Percentiles rank a stretch among this genome's conserved stretches.
Evolutionary conservation across 345 rosid genomes (phyloP).

Genomic region (Diplotaxis tenuifolia): DNA sequence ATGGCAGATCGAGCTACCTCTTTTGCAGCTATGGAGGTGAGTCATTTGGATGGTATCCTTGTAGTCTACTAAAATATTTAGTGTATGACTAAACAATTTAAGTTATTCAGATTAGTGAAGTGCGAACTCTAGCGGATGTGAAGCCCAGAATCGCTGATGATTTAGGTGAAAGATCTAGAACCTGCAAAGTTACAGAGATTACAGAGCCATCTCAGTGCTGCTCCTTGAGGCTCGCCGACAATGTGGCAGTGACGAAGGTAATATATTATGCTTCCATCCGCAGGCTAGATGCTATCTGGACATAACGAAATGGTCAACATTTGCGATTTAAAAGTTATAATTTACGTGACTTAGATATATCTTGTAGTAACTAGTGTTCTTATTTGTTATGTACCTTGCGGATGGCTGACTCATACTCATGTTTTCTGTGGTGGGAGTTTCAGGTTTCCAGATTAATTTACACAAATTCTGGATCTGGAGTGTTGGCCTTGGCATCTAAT

Average conservation of each 20-base stretch:
- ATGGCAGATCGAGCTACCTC: conserved; percentile 53
- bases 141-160: conserved; percentile 72
- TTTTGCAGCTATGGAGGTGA: conserved; percentile 57
- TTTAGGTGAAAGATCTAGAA: conserved; percentile 53
- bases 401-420: background rate
- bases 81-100: conserved; percentile 6
- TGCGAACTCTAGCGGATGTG: conserved; percentile 51
- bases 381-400: conserved; percentile 1
- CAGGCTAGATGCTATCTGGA: conserved; percentile 1
- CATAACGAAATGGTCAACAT: background rate
- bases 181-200: conserved; percentile 73
- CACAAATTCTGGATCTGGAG: conserved; percentile 73
- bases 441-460: conserved; percentile 77
- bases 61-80: background rate
- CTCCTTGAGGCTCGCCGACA: conserved; percentile 68
- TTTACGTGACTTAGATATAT: background rate
- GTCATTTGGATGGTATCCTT: conserved; percentile 26
- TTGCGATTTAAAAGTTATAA: background rate
- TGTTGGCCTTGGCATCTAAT: conserved; percentile 79
- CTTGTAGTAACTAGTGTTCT: background rate
- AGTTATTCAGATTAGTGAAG: conserved; percentile 49
- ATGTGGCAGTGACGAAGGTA: conserved; percentile 60
- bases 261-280: background rate
- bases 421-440: background rate
- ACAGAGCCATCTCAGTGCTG: conserved; percentile 70